phyloP scores from a whole-genome alignment of 1,284 basidiomycete genomes.

The Heterobasidion annosum region DNA sequence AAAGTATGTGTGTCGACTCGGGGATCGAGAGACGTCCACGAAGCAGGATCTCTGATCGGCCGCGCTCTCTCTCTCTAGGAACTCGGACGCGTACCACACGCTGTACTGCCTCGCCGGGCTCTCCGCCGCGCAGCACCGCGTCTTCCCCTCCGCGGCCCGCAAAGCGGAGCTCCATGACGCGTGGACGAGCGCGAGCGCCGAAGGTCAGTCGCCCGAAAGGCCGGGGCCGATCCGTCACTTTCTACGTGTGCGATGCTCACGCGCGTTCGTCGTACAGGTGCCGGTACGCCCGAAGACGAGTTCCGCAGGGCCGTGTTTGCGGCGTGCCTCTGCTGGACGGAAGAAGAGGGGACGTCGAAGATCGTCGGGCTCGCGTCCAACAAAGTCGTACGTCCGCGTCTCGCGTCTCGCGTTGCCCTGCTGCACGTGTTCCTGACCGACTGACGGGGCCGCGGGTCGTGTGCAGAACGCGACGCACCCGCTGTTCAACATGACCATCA shows the following conservation, averaged over 20 bases:
- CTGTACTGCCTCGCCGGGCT: slow-evolving; percentile 85
- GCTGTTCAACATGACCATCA: slow-evolving; percentile 76
- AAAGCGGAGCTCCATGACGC: slow-evolving; percentile 30
- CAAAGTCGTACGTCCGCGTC: slow-evolving; percentile 49
- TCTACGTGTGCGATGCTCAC: too few species aligned
- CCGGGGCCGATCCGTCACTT: background rate
- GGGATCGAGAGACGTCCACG: too few species aligned
- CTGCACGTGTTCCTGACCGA: background rate
- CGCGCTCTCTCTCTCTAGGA: slow-evolving; percentile 27
- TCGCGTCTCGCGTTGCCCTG: too few species aligned
- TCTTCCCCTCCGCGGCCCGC: slow-evolving; percentile 40
- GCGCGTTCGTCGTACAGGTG: slow-evolving; percentile 6
- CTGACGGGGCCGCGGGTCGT: background rate
- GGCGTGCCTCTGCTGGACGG: slow-evolving; percentile 63
- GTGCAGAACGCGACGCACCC: slow-evolving; percentile 82
- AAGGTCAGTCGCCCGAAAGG: slow-evolving; percentile 16
- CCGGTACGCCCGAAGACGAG: slow-evolving; percentile 19
- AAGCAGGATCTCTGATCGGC: background rate
- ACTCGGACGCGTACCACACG: slow-evolving; percentile 86
- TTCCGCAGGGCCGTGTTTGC: slow-evolving; percentile 49
- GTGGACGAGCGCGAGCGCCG: slow-evolving; percentile 29
- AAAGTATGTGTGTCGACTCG: slow-evolving; percentile 43
- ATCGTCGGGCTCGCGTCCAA: slow-evolving; percentile 61
- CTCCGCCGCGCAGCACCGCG: slow-evolving; percentile 78
- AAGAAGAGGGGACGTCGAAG: slow-evolving; percentile 57